Conservation (phyloP, 306 rosid genomes). For the Quercus bicolor region DNA sequence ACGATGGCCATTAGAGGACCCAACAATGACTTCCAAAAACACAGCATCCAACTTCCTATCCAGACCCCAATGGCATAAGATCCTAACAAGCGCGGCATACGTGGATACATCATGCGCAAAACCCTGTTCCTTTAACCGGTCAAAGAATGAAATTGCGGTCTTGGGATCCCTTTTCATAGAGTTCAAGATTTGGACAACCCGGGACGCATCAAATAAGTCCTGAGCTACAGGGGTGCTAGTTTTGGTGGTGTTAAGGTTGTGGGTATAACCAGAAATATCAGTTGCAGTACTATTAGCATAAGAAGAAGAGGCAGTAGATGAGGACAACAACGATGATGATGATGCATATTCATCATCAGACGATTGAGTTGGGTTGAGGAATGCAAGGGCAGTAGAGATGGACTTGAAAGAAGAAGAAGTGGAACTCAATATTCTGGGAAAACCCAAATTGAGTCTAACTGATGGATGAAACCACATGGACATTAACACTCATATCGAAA, state of each 20-base stretch:
- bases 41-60: constrained; percentile 52
- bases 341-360: constrained; percentile 5
- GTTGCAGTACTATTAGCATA: neutral
- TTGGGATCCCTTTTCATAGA: constrained; percentile 37
- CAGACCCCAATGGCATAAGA: constrained; percentile 57
- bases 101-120: constrained; percentile 44
- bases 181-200: constrained; percentile 39
- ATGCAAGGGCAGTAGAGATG: constrained; percentile 32
- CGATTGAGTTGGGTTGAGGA: constrained; percentile 1
- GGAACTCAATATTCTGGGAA: neutral
- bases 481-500: neutral
- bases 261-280: neutral
- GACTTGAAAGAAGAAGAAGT: neutral
- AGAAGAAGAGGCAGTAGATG: neutral
- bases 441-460: neutral
- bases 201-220: constrained; percentile 13
- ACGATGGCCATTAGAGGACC: constrained; percentile 10
- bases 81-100: constrained; percentile 47
- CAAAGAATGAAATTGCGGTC: constrained; percentile 47
- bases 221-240: neutral
- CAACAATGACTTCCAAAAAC: constrained; percentile 44
- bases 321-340: too few relatives aligned
- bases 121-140: constrained; percentile 34
- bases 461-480: constrained; percentile 13
- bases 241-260: neutral